A percentile compares a stretch with the other conserved stretches of the same genome.
These are phyloP conservation scores for Ganoderma lucidum DNA, from an alignment of 1,284 basidiomycete genomes.

Conservation along the genomic window DNA sequence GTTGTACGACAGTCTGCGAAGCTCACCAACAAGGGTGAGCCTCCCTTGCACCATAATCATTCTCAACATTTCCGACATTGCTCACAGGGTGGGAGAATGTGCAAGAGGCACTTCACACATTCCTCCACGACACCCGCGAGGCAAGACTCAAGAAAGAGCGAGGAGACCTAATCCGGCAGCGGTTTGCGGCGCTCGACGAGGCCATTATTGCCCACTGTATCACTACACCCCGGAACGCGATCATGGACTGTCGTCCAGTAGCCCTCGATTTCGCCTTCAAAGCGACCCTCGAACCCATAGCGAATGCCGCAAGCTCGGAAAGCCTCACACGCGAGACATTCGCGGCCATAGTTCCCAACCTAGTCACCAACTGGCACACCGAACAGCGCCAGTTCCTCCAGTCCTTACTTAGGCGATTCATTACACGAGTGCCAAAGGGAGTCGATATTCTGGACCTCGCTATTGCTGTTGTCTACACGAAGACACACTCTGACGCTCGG, in stretches of 20 bases:
- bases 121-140: slow-evolving; percentile 4
- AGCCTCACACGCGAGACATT: slow-evolving; percentile 13
- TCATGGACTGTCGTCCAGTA: slow-evolving; percentile 14
- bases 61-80: too few species aligned
- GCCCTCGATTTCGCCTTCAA: slow-evolving; percentile 17
- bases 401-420: background rate
- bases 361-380: slow-evolving; percentile 5
- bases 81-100: slow-evolving; percentile 11
- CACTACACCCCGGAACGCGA: slow-evolving; percentile 6
- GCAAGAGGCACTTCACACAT: background rate
- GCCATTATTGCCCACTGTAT: slow-evolving; percentile 15
- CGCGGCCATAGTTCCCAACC: background rate
- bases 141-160: slow-evolving; percentile 6
- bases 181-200: slow-evolving; percentile 13
- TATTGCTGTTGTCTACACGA: slow-evolving; percentile 12
- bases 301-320: slow-evolving; percentile 11
- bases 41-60: too few species aligned
- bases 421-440: background rate
- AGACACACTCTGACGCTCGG: too few species aligned
- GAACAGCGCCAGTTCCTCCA: slow-evolving; percentile 9
- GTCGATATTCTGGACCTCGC: slow-evolving; percentile 20
- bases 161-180: background rate
- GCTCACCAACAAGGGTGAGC: slow-evolving; percentile 10
- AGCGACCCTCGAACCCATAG: background rate
- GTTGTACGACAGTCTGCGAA: slow-evolving; percentile 13